These are phyloP conservation scores for Hyparrhenia diplandra DNA, from an alignment of 176 grass and related monocot genomes.

Conservation along the genomic window DNA sequence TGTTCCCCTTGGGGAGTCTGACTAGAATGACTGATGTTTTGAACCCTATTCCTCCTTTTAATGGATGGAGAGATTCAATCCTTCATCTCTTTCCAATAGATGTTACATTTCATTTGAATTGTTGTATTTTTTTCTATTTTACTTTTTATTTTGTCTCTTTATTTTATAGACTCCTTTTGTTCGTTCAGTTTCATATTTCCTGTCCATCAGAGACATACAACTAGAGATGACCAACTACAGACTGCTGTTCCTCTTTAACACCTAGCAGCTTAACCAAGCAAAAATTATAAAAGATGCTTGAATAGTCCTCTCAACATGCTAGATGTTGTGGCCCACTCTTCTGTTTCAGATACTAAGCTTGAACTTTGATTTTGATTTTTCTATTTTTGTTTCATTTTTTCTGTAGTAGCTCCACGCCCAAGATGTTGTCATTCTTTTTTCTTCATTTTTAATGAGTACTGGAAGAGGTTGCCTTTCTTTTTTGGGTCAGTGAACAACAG, in stretches of 20 bases:
- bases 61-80: background rate
- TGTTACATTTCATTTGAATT: background rate
- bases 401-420: background rate
- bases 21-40: background rate
- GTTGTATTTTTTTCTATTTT: background rate
- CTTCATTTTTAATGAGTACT: too few species aligned
- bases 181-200: background rate
- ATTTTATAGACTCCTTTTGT: background rate
- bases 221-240: background rate
- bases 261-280: background rate
- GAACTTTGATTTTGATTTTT: background rate
- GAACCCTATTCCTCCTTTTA: background rate
- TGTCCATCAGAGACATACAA: background rate
- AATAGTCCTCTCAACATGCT: background rate
- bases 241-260: background rate
- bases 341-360: background rate
- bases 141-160: background rate
- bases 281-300: background rate
- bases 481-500: background rate
- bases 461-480: background rate
- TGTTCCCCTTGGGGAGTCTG: too few species aligned
- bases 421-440: background rate
- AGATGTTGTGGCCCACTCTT: background rate
- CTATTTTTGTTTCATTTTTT: background rate
- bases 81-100: background rate